Base-by-base conservation (phyloP, 345 rosid genomes). In the Firmiana major region DNA sequence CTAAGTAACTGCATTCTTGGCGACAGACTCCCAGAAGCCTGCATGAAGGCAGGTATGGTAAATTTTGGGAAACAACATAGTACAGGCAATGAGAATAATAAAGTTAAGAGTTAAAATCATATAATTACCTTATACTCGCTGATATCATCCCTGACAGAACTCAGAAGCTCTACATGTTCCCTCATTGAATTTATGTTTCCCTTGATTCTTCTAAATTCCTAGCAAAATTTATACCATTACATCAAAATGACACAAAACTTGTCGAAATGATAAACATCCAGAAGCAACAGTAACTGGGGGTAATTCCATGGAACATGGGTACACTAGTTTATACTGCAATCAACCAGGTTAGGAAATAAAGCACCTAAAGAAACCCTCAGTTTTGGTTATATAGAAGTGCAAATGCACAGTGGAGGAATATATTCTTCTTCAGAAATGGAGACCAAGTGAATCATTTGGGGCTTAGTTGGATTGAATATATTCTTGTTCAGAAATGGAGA, bases 21-120 rank as follows among this genome's bases (percentile, higher is more conserved):
- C 40, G 98, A 92, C 90, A 88, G 82, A 81, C 91, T 92, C 67
- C 98, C 97, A 81, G 99, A 92, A 81, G 98, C 96, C 99, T 94
- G 83, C 79, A 83, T 46, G 83, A 79, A 74, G 57, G 67, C 78
- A 77, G 34, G 43, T 2, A 78, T 64, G 55, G 31, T 67, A 54
- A 71, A 54, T 28, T 63, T 63, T 79, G 55, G 70, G 34, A 58
- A 70, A 5, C 55, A 68, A 43, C 10, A 60, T 0, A 71, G 60
- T 17, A 71, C 17, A 19, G 62, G 60, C 15, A 51, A 71, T 9
- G 13, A 63, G 10, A 36, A n/a, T 34, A 22, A 74, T 46, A 81
- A 43, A 51, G 11, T 53, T 11, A 21, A 59, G 77, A 77, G 53
- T 19, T 73, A 13, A n/a, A 78, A 59, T 24, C n/a, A 79, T 28